phyloP scores from a whole-genome alignment of 2,329 filamentous ascomycete genomes.

The Xylariales sp. region DNA sequence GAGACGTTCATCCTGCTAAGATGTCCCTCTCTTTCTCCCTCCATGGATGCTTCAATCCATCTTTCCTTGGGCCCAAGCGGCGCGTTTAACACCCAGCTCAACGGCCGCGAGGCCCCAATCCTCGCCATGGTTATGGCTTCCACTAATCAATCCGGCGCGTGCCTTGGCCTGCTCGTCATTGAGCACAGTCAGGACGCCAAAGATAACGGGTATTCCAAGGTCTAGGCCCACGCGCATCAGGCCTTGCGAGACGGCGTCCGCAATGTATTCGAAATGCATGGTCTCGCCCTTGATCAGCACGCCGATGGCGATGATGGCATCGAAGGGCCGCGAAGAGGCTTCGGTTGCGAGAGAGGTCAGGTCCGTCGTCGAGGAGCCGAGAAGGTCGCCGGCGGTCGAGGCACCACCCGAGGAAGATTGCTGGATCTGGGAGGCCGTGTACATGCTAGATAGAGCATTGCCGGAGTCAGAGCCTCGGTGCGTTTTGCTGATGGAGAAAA shows the following conservation, averaged over 20 bases:
- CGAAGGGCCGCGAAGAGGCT: slow-evolving; percentile 72
- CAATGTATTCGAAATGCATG: slow-evolving; percentile 99
- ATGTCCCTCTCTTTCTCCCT: background rate
- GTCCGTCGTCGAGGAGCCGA: slow-evolving; percentile 76
- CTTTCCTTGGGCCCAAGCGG: slow-evolving; percentile 81
- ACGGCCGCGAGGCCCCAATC: slow-evolving; percentile 97
- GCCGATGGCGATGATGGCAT: slow-evolving; percentile 94
- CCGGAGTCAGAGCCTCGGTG: slow-evolving; percentile 21
- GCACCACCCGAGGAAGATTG: slow-evolving; percentile 72
- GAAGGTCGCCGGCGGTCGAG: slow-evolving; percentile 78
- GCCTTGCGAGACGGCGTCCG: slow-evolving; percentile 88
- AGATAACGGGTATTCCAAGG: slow-evolving; percentile 87
- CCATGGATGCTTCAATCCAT: slow-evolving; percentile 55
- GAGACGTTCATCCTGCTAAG: background rate
- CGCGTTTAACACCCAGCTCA: slow-evolving; percentile 90
- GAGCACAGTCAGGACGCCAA: slow-evolving; percentile 90
- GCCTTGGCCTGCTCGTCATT: slow-evolving; percentile 88
- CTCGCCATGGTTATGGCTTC: slow-evolving; percentile 91
- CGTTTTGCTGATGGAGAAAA: background rate
- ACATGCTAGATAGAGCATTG: slow-evolving; percentile 67
- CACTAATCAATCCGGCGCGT: slow-evolving; percentile 77
- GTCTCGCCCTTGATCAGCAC: slow-evolving; percentile 98
- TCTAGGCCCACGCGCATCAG: slow-evolving; percentile 96
- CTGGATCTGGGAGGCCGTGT: slow-evolving; percentile 87
- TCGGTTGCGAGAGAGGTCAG: slow-evolving; percentile 63